Base-by-base conservation (phyloP, 108 stramenopile genomes). In the Stephanodiscus minutulus region DNA sequence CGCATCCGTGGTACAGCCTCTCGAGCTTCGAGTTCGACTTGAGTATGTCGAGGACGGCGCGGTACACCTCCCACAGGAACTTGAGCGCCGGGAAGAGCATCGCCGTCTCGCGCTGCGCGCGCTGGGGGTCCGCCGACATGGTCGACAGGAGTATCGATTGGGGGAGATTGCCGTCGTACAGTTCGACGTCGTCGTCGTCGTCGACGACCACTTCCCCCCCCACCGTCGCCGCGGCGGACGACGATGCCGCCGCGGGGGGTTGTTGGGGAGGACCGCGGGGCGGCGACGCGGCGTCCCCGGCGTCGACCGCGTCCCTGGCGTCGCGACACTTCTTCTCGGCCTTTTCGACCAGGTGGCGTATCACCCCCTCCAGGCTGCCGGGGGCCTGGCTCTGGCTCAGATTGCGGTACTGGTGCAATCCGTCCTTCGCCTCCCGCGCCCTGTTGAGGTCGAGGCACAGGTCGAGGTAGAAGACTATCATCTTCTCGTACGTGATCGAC, bases 31-130 rank as follows among this genome's bases (percentile, higher is more conserved):
- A 83, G 82, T 96, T 97, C 62, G 82, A 87, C 68, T 88, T 83
- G 31, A 99, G 68, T 58, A 98, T 96, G 72, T 99, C 99, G 31
- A 99, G 79, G 7, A 97, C 89, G 55, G 96, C 91, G 5, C 99
- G 85, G 85, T 98, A 99, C 13, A 88, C 87, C 72, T 99, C 99
- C 99, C 99, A 99, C 20, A 98, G 81, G 74, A 98, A 98, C 76
- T 96, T 96, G n/a, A 99, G 82, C 63, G 92, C 89, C 21, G 99
- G 99, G 41, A 99, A 72, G 55, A 98, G 69, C 64, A 93, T 46
- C 41, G 90, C 77, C 11, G 95, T 83, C 61, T 98, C 97, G 7
- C 95, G 86, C 58, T 97, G 91, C 58, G 88, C 92, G 69, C 94
- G 87, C 72, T 83, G 86, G 7, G 94, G 96, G 67, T 98, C 96